phyloP scores from a whole-genome alignment of 768 basidiomycete species.

The Polyporus arcularius region DNA sequence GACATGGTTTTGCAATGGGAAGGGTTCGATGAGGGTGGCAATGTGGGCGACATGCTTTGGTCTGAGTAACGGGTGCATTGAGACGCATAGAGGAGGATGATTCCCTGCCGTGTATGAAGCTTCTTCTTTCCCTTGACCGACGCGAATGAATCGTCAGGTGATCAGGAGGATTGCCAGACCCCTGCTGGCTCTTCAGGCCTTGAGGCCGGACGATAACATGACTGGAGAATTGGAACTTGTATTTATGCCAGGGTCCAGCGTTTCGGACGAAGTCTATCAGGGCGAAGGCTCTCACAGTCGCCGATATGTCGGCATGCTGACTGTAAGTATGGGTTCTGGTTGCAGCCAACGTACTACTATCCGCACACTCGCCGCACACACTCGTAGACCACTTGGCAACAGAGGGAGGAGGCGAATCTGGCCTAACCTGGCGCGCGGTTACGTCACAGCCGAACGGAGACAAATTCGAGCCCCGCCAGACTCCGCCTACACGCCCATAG shows the following conservation, averaged over 20 bases:
- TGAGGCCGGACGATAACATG: no score
- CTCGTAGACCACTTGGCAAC: background rate
- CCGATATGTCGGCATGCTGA: background rate
- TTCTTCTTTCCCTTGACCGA: no score
- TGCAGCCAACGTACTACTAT: no score
- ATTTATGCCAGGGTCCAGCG: no score
- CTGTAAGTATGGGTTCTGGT: no score
- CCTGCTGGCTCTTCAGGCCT: no score
- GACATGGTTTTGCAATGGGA: background rate
- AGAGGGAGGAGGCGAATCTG: background rate
- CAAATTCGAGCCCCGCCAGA: conserved; percentile 6
- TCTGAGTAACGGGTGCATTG: background rate
- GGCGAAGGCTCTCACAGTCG: background rate
- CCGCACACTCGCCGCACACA: background rate
- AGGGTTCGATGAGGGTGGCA: conserved; percentile 6
- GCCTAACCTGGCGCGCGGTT: conserved; percentile 1
- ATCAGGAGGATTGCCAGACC: no score
- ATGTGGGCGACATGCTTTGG: background rate
- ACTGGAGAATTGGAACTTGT: no score
- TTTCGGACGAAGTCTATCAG: no score
- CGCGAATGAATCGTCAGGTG: no score
- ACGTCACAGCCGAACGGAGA: conserved; percentile 11
- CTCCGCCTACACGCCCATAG: conserved; percentile 1
- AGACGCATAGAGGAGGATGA: background rate
- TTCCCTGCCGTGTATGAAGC: background rate